Evolutionary conservation across 1,284 basidiomycete genomes (phyloP), one percentile per base, ranked within the genome.

Genomic region (Ceratobasidium sp.): DNA sequence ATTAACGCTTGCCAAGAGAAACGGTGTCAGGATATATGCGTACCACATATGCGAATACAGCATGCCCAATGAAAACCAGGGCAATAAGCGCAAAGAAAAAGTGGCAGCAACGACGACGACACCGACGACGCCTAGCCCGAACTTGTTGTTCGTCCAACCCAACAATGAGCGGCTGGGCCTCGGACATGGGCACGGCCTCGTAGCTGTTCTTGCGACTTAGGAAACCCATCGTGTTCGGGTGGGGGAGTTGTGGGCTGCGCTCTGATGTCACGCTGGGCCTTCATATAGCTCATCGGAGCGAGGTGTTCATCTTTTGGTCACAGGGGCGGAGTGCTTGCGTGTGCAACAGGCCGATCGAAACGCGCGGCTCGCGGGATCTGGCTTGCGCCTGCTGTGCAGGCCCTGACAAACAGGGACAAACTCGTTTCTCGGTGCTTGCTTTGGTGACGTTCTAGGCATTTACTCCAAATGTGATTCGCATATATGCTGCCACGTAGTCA

Each of bases 291-390:
- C 8, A 3, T 33, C 8, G 38, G 38, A 38, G 8, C 8, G 38
- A 38, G 38, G 38, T 38, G 4, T 38, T 8, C 8, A 8, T 38
- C n/a, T n/a, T n/a, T n/a, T n/a, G n/a, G n/a, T n/a, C n/a, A n/a
- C n/a, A 38, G 3, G 38, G 38, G 38, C 38, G 38, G 57, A 73
- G 69, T 20, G n/a, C 57, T 73, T 73, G 69, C 69, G 69, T 73
- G 35, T 62, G 30, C 69, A 54, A 16, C 20, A 41, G 52, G 69
- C 69, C 69, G 69, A 60, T n/a, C n/a, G n/a, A n/a, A n/a, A n/a
- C n/a, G n/a, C n/a, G 35, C 68, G 38, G 48, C 55, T 62, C 62
- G 69, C 69, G 69, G 69, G 44, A 73, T 33, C 69, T 73, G 44
- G 50, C 2, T 71, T 71, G 68, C 68, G 68, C 35, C 55, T 59